Percentiles rank a stretch among this genome's conserved stretches.
Conservation (phyloP, 805 yeast genomes). For the Cyberlindnera maritima region DNA sequence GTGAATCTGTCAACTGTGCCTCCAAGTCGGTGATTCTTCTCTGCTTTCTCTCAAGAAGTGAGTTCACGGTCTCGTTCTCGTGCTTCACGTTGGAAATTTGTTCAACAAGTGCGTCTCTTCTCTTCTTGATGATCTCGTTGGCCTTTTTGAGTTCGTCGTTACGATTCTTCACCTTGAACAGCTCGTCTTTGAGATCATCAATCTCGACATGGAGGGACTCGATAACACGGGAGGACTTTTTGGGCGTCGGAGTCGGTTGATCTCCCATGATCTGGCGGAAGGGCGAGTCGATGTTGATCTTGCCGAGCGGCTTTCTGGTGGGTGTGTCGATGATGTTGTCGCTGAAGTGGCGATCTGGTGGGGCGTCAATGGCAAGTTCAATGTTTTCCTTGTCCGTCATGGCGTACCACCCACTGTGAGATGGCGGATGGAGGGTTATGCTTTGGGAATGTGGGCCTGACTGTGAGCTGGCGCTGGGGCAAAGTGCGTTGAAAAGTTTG, state of each 20-base stretch:
- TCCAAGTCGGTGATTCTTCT: constrained; percentile 68
- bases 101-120: constrained; percentile 55
- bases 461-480: not conserved
- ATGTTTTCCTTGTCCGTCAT: constrained; percentile 16
- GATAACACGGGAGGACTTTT: constrained; percentile 32
- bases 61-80: constrained; percentile 71
- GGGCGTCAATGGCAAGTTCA: not conserved
- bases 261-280: not conserved
- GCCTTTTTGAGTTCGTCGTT: constrained; percentile 58
- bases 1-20: constrained; percentile 46
- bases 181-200: constrained; percentile 47
- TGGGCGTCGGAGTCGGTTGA: constrained; percentile 6
- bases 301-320: constrained; percentile 13
- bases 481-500: not conserved
- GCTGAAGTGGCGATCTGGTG: not conserved
- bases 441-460: not conserved
- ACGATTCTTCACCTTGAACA: constrained; percentile 36
- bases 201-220: constrained; percentile 45
- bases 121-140: constrained; percentile 42
- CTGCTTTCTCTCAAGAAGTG: constrained; percentile 67
- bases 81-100: constrained; percentile 70
- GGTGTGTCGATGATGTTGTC: constrained; percentile 5
- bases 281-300: constrained; percentile 11
- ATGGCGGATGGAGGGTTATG: not conserved
- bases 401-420: too few relatives aligned